These are phyloP conservation scores for Rhizodiscina lignyota DNA, from an alignment of 495 filamentous ascomycete genomes.

Conservation along the genomic window DNA sequence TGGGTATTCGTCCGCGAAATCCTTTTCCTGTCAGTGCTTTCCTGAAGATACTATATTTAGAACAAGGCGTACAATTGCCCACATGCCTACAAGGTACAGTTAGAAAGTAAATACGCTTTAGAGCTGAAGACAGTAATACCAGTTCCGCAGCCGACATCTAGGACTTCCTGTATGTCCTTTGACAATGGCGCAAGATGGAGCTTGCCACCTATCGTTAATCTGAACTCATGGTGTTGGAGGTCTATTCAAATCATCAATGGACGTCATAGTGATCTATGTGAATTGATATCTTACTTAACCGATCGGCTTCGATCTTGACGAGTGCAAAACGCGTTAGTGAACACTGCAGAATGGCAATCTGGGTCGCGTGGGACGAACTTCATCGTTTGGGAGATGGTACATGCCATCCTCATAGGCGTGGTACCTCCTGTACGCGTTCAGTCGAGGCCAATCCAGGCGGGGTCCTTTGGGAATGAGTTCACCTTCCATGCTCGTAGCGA, in stretches of 20 bases:
- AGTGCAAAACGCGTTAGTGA: not conserved
- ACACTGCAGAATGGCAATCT: not conserved
- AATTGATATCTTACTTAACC: not conserved
- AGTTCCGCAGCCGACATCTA: constrained; percentile 12
- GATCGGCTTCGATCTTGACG: not conserved
- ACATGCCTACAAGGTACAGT: not conserved
- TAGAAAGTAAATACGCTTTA: not conserved
- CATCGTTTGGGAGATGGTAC: not conserved
- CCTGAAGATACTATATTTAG: no score
- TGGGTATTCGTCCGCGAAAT: constrained; percentile 10
- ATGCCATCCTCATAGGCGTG: not conserved
- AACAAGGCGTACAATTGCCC: constrained; percentile 4
- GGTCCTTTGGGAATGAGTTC: no score
- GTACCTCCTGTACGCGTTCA: not conserved
- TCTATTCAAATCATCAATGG: not conserved
- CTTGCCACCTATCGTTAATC: not conserved
- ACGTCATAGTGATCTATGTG: not conserved
- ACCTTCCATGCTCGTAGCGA: not conserved
- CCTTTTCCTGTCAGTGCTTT: no score
- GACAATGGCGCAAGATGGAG: constrained; percentile 9
- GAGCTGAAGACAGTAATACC: constrained; percentile 1
- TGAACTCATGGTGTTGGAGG: not conserved
- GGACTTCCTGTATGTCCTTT: constrained; percentile 4
- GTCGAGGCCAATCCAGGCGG: not conserved
- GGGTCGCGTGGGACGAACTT: not conserved